Evolutionary conservation across 768 basidiomycete genomes (phyloP).

Genomic region (Boletus tomentosulus): DNA sequence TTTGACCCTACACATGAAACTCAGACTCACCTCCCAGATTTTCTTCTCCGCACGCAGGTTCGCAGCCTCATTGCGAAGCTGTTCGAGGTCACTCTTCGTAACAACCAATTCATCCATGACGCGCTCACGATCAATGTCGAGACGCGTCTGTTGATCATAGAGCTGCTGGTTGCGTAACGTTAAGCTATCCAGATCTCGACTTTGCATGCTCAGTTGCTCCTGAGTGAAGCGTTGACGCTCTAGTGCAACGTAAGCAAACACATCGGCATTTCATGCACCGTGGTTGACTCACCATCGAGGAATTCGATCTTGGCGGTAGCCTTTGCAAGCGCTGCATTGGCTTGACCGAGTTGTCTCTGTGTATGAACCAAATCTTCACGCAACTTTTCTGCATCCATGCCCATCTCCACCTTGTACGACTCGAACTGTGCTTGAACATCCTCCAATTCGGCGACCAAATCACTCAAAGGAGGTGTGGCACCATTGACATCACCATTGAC

Average conservation of each 20-base stretch:
- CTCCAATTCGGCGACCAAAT: conserved; percentile 56
- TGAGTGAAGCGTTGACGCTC: conserved; percentile 70
- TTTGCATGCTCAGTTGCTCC: conserved; percentile 61
- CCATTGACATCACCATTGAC: conserved; percentile 35
- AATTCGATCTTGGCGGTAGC: conserved; percentile 80
- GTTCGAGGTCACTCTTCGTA: conserved; percentile 61
- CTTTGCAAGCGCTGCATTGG: conserved; percentile 70
- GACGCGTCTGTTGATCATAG: conserved; percentile 66
- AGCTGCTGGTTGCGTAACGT: conserved; percentile 67
- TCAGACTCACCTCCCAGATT: conserved; percentile 77
- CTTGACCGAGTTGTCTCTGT: conserved; percentile 64
- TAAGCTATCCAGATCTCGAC: conserved; percentile 61
- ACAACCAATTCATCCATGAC: conserved; percentile 62
- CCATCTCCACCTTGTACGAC: conserved; percentile 74
- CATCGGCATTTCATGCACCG: too few species aligned
- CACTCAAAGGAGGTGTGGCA: conserved; percentile 23
- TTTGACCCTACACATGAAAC: neutral
- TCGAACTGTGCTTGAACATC: conserved; percentile 81
- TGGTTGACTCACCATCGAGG: conserved; percentile 54
- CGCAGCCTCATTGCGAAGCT: conserved; percentile 78
- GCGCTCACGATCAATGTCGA: conserved; percentile 71
- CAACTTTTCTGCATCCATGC: conserved; percentile 65
- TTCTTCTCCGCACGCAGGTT: conserved; percentile 91
- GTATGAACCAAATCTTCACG: conserved; percentile 65
- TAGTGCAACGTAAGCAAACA: conserved; percentile 23